Evolutionary conservation across 2,329 filamentous ascomycete genomes (phyloP).

Genomic region (Aspergillus quadrilineatus): DNA sequence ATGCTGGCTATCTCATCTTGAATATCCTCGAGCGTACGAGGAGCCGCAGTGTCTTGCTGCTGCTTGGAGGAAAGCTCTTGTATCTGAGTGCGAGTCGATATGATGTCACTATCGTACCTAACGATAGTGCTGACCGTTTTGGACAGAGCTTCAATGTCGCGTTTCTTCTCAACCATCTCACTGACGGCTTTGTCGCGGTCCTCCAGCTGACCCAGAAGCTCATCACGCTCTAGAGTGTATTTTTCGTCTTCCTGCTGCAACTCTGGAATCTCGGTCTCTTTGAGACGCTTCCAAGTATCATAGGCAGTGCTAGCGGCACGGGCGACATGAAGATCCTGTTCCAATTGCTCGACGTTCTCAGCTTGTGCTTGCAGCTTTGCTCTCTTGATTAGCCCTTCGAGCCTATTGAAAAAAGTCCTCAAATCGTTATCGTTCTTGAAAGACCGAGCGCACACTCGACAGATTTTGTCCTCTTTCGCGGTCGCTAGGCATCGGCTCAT

Average conservation of each 20-base stretch:
- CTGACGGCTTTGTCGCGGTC: constrained; percentile 66
- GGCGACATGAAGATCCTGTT: constrained; percentile 62
- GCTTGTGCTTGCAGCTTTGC: constrained; percentile 58
- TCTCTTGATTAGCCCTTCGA: constrained; percentile 58
- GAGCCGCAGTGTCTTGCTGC: constrained; percentile 62
- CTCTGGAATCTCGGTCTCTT: constrained; percentile 66
- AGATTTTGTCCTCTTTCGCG: constrained; percentile 68
- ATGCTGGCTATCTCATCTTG: constrained; percentile 70
- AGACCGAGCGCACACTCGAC: constrained; percentile 70
- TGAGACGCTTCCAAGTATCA: constrained; percentile 71
- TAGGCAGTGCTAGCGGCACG: constrained; percentile 65
- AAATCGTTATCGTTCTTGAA: constrained; percentile 63
- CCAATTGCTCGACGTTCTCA: constrained; percentile 61
- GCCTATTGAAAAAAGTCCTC: constrained; percentile 63
- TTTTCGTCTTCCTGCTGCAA: constrained; percentile 63
- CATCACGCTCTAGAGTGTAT: constrained; percentile 62
- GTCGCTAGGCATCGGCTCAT: constrained; percentile 66
- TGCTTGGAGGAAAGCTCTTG: constrained; percentile 74
- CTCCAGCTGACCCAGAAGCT: constrained; percentile 62
- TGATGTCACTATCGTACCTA: constrained; percentile 70
- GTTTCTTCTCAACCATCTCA: constrained; percentile 62
- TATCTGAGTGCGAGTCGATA: constrained; percentile 70
- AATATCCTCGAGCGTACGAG: constrained; percentile 77
- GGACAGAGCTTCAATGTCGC: constrained; percentile 71
- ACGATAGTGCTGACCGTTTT: constrained; percentile 75